Base-by-base conservation (phyloP, 768 basidiomycete genomes). In the Udeniomyces megalosporus region DNA sequence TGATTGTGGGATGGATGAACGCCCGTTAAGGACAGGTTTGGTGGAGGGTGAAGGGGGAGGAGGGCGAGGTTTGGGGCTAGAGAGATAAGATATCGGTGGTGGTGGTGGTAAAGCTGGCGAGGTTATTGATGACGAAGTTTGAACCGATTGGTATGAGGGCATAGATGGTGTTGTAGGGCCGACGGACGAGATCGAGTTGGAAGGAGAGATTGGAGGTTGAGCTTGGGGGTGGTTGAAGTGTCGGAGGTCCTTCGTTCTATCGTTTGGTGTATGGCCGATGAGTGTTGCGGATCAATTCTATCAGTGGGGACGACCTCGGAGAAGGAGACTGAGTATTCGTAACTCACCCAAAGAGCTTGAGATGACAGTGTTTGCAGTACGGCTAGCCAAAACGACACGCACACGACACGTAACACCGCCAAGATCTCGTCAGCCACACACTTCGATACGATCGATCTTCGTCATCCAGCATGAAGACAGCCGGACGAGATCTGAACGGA, bases 181-280 rank as follows among this genome's bases (percentile, higher is more conserved):
- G 44, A 44, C 46, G 28, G 55, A 42, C n/a, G 44, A 44, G 24
- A 15, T 42, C n/a, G 53, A 12, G 5, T 38, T 8, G 8, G 35
- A 31, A 17, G 29, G 51, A 31, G 34, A 28, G 24, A n/a, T n/a
- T n/a, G n/a, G n/a, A n/a, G 51, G 34, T 4, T 38, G 11, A 49
- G 45, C 50, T 28, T 46, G 50, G 3, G 59, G 44, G 28, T 34
- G 50, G 38, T 53, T 50, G 26, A 14, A 22, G 5, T 46, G 28
- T 11, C 32, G 64, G 60, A 62, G 52, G 68, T 69, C 68, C 63
- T 68, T 58, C 10, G 70, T 72, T 2, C 71, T 70, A 60, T n/a
- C n/a, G n/a, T n/a, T n/a, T n/a, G n/a, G n/a, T n/a, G n/a, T n/a
- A n/a, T n/a, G n/a, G n/a, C n/a, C n/a, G n/a, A n/a, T n/a, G n/a